phyloP scores from a whole-genome alignment of 2,329 filamentous ascomycete species.

The Colletotrichum lini region DNA sequence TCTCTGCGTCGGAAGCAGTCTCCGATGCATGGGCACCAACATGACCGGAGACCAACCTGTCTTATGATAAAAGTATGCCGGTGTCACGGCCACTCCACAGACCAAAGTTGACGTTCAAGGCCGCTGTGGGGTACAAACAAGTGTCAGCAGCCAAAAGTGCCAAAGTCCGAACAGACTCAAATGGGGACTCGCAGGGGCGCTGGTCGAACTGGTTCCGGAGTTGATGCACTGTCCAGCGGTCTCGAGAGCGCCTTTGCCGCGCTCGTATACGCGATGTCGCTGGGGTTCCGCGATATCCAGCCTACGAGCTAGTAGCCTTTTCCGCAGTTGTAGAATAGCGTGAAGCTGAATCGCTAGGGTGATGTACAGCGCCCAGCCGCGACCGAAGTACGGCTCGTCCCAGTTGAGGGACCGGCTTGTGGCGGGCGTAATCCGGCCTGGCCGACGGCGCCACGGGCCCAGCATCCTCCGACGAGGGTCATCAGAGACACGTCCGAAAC shows the following conservation, averaged over 20 bases:
- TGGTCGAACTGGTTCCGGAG: conserved; percentile 51
- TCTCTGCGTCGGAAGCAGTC: background rate
- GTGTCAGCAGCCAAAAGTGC: background rate
- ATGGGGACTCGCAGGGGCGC: conserved; percentile 39
- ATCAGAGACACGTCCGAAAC: conserved; percentile 47
- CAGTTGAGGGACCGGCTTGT: conserved; percentile 48
- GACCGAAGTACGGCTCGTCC: conserved; percentile 46
- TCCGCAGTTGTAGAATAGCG: conserved; percentile 52
- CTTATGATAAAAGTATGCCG: conserved; percentile 13
- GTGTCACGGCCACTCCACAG: conserved; percentile 1
- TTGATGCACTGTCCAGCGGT: conserved; percentile 48
- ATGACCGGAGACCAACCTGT: conserved; percentile 13
- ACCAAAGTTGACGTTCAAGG: conserved; percentile 19
- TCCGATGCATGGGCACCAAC: background rate
- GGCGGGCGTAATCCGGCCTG: conserved; percentile 47
- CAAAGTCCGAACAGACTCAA: background rate
- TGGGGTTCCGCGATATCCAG: conserved; percentile 46
- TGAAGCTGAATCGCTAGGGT: conserved; percentile 51
- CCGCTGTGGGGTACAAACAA: conserved; percentile 1
- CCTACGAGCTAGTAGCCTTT: conserved; percentile 54
- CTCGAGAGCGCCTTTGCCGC: conserved; percentile 47
- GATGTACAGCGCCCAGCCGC: conserved; percentile 51
- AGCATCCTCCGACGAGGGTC: conserved; percentile 47
- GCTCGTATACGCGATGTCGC: conserved; percentile 47
- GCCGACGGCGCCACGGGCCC: conserved; percentile 49